phyloP scores from a whole-genome alignment of 495 filamentous ascomycete genomes.

The Xylaria bambusicola region DNA sequence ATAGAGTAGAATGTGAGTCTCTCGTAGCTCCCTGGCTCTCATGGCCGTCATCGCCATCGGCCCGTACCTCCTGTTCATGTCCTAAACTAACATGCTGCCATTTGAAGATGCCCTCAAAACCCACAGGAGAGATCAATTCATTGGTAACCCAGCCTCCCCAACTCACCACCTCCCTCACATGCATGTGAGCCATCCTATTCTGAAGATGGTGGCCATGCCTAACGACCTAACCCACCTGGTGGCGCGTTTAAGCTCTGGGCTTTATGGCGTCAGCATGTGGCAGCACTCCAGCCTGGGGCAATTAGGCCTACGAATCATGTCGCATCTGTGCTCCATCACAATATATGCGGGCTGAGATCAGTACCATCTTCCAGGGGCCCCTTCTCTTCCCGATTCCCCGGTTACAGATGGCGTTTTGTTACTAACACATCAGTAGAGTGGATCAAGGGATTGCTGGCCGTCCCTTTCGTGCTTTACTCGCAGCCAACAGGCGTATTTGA shows the following conservation, averaged over 20 bases:
- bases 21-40: no score
- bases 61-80: background rate
- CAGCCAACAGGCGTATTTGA: constrained; percentile 85
- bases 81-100: constrained; percentile 21
- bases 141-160: constrained; percentile 51
- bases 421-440: constrained; percentile 48
- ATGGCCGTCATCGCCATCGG: constrained; percentile 2
- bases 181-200: background rate
- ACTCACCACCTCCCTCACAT: background rate
- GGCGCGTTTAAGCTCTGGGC: background rate
- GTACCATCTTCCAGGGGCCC: constrained; percentile 12
- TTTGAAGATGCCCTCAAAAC: constrained; percentile 81
- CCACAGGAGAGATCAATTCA: constrained; percentile 82
- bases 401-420: constrained; percentile 6
- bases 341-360: background rate
- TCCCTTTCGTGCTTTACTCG: constrained; percentile 95
- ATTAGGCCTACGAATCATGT: background rate
- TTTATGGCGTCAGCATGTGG: background rate
- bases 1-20: constrained; percentile 80
- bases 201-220: background rate
- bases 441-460: constrained; percentile 83
- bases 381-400: constrained; percentile 10
- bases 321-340: background rate
- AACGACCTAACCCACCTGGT: background rate
- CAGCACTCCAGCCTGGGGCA: background rate